Evolutionary conservation across 2,329 filamentous ascomycete species (phyloP).

Genomic region (Neonectria coccinea): DNA sequence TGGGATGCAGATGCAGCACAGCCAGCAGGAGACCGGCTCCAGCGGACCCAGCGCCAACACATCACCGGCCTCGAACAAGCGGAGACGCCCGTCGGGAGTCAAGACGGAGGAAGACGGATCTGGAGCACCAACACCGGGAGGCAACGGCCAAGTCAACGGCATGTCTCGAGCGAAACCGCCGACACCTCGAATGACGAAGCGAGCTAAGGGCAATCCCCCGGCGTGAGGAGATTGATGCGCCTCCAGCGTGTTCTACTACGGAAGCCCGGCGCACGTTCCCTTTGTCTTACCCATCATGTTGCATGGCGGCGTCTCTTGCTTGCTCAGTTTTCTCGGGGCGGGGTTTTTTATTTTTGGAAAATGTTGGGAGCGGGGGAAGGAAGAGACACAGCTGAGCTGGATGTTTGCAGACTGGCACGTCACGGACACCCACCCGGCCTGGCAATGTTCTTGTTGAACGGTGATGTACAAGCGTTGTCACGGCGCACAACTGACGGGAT

Average conservation of each 20-base stretch:
- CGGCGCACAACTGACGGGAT: constrained; percentile 18
- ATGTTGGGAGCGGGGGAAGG: constrained; percentile 37
- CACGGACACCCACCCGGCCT: constrained; percentile 20
- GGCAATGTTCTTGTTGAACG: constrained; percentile 27
- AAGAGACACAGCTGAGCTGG: constrained; percentile 40
- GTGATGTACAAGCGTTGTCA: constrained; percentile 24
- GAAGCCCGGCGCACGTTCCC: constrained; percentile 40
- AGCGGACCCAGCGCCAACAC: constrained; percentile 76
- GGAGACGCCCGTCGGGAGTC: constrained; percentile 67
- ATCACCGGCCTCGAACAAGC: constrained; percentile 70
- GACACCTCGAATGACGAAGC: constrained; percentile 69
- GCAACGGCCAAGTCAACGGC: constrained; percentile 62
- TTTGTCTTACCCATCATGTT: constrained; percentile 50
- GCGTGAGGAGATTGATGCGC: constrained; percentile 39
- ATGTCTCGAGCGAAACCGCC: constrained; percentile 66
- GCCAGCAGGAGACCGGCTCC: constrained; percentile 75
- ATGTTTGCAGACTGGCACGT: constrained; percentile 26
- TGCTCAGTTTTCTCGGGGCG: constrained; percentile 41
- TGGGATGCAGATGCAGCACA: constrained; percentile 74
- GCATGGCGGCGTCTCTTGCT: constrained; percentile 53
- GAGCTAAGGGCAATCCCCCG: constrained; percentile 61
- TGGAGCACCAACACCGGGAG: constrained; percentile 61
- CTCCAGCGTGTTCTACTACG: constrained; percentile 14
- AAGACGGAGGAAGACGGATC: constrained; percentile 68
- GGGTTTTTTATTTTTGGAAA: constrained; percentile 36